Conservation (phyloP, 1,139 yeast species). For the Keqinozyma sinolaborantium region DNA sequence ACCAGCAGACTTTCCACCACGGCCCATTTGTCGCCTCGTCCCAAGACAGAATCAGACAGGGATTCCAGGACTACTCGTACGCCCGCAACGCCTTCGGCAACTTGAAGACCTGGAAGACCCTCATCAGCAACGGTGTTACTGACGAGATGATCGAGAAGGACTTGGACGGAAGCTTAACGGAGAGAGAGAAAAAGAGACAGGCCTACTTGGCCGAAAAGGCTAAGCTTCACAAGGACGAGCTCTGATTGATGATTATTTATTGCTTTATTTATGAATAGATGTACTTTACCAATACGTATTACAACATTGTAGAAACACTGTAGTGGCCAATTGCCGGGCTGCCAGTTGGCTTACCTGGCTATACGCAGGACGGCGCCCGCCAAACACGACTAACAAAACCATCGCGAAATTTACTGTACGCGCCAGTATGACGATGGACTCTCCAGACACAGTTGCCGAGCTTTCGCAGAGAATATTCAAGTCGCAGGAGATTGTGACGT, state of each 20-base stretch:
- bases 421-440: slow-evolving; percentile 32
- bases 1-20: slow-evolving; percentile 80
- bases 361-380: no score
- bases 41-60: slow-evolving; percentile 59
- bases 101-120: slow-evolving; percentile 63
- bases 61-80: slow-evolving; percentile 66
- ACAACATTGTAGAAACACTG: no score
- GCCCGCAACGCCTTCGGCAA: slow-evolving; percentile 74
- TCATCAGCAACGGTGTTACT: slow-evolving; percentile 61
- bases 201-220: slow-evolving; percentile 20
- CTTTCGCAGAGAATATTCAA: slow-evolving; percentile 25
- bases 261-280: no score
- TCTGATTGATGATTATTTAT: slow-evolving; percentile 4
- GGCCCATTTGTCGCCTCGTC: slow-evolving; percentile 86
- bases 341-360: no score
- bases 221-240: slow-evolving; percentile 15
- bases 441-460: slow-evolving; percentile 24
- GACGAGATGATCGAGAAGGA: slow-evolving; percentile 41
- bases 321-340: no score
- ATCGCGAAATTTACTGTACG: background rate
- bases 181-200: slow-evolving; percentile 26
- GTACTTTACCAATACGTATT: no score
- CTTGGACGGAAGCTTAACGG: slow-evolving; percentile 31
- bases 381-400: no score
- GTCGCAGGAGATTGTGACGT: slow-evolving; percentile 9